phyloP scores from a whole-genome alignment of 2,329 filamentous ascomycete genomes.

The Pestalotiopsis sp. region DNA sequence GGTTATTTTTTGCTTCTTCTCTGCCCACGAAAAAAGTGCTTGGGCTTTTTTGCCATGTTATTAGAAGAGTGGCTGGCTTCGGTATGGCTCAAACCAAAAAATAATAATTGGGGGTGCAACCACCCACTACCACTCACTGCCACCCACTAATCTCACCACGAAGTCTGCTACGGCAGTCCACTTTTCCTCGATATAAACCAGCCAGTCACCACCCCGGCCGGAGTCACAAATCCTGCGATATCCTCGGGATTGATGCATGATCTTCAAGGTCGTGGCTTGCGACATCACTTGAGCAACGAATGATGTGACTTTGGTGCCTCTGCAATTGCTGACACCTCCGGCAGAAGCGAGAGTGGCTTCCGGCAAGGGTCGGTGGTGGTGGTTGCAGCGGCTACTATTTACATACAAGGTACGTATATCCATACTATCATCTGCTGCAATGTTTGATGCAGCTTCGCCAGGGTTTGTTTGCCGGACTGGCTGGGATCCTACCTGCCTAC shows the following conservation, averaged over 20 bases:
- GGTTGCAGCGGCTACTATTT: neutral
- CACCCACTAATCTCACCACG: neutral
- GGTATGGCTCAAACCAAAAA: neutral
- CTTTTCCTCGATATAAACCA: neutral
- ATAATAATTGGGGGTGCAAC: neutral
- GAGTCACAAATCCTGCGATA: neutral
- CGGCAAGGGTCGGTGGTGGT: neutral
- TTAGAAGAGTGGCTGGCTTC: neutral
- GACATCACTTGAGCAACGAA: neutral
- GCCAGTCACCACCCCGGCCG: neutral
- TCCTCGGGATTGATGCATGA: neutral
- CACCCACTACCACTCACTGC: neutral
- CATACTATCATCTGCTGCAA: neutral
- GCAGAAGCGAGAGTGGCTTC: conserved; percentile 2
- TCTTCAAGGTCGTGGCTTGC: neutral
- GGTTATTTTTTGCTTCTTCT: neutral
- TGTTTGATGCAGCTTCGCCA: neutral
- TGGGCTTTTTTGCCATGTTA: neutral
- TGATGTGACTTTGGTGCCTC: conserved; percentile 8
- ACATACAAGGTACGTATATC: neutral
- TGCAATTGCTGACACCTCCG: neutral
- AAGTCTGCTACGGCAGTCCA: neutral
- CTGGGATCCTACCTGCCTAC: neutral
- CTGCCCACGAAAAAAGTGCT: neutral
- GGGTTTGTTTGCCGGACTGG: neutral